Evolutionary conservation across 73 alveolate genomes (phyloP).

Genomic region (Stentor coeruleus): DNA sequence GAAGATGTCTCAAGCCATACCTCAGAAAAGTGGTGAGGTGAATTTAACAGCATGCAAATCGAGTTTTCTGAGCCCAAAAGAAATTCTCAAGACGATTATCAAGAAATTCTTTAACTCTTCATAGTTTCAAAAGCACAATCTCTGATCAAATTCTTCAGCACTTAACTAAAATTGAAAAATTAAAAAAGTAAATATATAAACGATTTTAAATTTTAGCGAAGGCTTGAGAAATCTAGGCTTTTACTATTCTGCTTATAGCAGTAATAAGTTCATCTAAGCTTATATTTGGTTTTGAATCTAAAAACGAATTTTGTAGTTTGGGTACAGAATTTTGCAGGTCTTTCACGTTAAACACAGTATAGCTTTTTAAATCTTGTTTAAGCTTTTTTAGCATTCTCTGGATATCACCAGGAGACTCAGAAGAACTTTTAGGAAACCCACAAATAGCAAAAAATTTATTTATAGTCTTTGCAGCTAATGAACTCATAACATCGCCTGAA

Average conservation of each 20-base stretch:
- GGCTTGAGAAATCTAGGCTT: no score
- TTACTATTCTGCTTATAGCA: not conserved
- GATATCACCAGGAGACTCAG: not conserved
- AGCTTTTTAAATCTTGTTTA: not conserved
- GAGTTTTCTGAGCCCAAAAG: not conserved
- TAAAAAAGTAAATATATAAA: no score
- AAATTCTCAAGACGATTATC: not conserved
- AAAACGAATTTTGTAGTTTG: not conserved
- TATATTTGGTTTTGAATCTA: not conserved
- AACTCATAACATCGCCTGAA: not conserved
- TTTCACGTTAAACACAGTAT: not conserved
- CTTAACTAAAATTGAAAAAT: not conserved
- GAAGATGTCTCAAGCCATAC: not conserved
- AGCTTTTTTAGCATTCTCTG: not conserved
- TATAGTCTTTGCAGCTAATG: not conserved
- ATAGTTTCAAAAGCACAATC: not conserved
- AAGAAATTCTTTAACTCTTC: not conserved
- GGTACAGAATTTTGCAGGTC: not conserved
- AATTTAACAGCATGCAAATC: not conserved
- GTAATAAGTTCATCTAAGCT: not conserved
- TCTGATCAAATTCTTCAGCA: not conserved
- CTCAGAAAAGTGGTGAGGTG: slow-evolving; percentile 20
- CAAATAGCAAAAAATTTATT: not conserved
- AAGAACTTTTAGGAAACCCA: not conserved
- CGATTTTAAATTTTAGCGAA: no score